A percentile compares a stretch with the other conserved stretches of the same genome.
Conservation (phyloP, 129 eudicot species). For the Lactuca saligna region DNA sequence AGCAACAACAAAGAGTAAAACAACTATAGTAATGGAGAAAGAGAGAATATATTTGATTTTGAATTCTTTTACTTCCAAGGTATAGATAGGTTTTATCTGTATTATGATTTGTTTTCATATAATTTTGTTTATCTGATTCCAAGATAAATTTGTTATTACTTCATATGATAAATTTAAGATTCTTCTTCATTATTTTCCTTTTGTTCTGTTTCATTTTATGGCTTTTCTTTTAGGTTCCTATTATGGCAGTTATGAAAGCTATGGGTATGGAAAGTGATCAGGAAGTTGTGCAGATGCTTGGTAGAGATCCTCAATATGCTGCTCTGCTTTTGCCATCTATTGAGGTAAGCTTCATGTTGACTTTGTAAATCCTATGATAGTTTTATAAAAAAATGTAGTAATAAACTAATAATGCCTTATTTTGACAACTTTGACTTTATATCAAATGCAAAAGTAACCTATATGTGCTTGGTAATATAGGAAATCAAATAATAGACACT, state of each 20-base stretch:
- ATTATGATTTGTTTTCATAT: background rate
- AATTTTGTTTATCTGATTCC: background rate
- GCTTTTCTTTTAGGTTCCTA: conserved; percentile 64
- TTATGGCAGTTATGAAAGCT: conserved; percentile 92
- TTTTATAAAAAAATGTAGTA: too few species aligned
- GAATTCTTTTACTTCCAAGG: conserved; percentile 74
- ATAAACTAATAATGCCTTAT: too few species aligned
- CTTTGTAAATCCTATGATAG: too few species aligned
- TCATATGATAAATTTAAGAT: conserved; percentile 1
- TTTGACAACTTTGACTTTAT: background rate
- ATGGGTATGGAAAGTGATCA: conserved; percentile 99
- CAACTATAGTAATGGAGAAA: conserved; percentile 77
- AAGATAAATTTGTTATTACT: background rate
- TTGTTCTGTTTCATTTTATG: background rate
- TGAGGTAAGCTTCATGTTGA: conserved; percentile 49
- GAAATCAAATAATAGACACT: conserved; percentile 11
- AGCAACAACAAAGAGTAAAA: conserved; percentile 69
- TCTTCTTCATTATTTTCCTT: background rate
- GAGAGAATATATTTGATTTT: conserved; percentile 72
- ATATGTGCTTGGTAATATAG: background rate
- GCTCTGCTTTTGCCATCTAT: conserved; percentile 86
- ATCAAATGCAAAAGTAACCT: background rate
- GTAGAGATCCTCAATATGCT: conserved; percentile 95
- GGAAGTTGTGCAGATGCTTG: conserved; percentile 98
- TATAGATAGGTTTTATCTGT: conserved; percentile 10